Percentiles rank a stretch among this genome's conserved stretches.
These are phyloP conservation scores for Elongisporangium senticosum DNA, from an alignment of 352 stramenopile species.

Conservation along the genomic window DNA sequence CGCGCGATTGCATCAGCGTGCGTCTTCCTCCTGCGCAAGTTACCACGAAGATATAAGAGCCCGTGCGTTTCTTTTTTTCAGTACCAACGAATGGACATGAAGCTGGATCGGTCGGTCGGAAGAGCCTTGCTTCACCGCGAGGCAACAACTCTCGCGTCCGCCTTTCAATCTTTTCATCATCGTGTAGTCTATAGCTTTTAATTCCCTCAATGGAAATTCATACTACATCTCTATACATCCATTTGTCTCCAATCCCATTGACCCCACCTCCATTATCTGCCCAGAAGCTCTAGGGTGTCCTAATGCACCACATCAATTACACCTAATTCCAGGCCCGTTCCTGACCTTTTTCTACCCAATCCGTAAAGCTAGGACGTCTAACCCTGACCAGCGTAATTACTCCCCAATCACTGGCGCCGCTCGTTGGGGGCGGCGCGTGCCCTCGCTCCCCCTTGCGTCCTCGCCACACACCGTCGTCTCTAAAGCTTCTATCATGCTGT, in stretches of 20 bases:
- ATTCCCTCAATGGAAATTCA: background rate
- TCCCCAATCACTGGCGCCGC: slow-evolving; percentile 4
- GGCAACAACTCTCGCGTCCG: too few relatives aligned
- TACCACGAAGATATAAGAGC: background rate
- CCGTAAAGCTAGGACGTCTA: background rate
- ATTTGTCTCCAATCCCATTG: background rate
- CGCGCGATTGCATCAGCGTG: slow-evolving; percentile 2
- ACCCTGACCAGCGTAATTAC: slow-evolving; percentile 14
- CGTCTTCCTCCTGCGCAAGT: background rate
- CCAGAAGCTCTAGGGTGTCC: too few relatives aligned
- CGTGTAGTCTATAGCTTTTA: slow-evolving; percentile 1
- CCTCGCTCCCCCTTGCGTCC: slow-evolving; percentile 4
- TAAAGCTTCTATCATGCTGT: slow-evolving; percentile 31
- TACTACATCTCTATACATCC: slow-evolving; percentile 1
- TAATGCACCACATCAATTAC: background rate
- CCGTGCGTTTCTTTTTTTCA: background rate
- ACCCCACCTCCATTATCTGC: background rate
- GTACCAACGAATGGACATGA: background rate
- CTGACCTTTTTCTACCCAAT: background rate
- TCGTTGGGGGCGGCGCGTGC: slow-evolving; percentile 1
- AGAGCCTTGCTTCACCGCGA: too few relatives aligned
- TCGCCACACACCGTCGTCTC: slow-evolving; percentile 9
- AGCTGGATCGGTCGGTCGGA: background rate
- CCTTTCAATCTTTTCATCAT: background rate
- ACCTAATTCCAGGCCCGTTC: background rate